Conservation (phyloP, 1,139 yeast genomes). For the Geotrichum klebahnii region DNA sequence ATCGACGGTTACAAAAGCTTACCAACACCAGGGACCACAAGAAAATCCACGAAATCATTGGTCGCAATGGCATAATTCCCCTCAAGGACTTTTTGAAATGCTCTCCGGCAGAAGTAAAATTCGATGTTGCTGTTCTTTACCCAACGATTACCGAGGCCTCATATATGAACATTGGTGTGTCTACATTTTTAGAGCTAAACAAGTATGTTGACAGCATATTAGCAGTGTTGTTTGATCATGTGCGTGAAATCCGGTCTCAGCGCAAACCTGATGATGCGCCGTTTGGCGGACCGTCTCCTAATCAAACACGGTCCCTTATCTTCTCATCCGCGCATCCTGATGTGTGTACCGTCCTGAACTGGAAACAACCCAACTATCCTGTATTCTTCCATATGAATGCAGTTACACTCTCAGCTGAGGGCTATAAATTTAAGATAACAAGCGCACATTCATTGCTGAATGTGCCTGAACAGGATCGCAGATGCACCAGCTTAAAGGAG, state of each 20-base stretch:
- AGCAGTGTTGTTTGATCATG: slow-evolving; percentile 71
- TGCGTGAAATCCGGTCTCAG: slow-evolving; percentile 39
- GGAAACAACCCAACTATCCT: slow-evolving; percentile 98
- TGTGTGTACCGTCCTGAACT: slow-evolving; percentile 85
- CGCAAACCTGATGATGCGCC: slow-evolving; percentile 21
- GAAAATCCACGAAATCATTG: slow-evolving; percentile 38
- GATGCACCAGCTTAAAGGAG: slow-evolving; percentile 54
- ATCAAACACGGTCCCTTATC: slow-evolving; percentile 56
- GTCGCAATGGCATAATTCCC: slow-evolving; percentile 47
- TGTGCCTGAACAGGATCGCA: slow-evolving; percentile 39
- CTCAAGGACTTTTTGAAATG: slow-evolving; percentile 55
- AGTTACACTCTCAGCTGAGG: slow-evolving; percentile 29
- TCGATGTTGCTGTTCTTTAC: slow-evolving; percentile 74
- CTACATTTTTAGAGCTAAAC: slow-evolving; percentile 52
- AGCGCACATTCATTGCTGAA: slow-evolving; percentile 39
- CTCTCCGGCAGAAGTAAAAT: slow-evolving; percentile 56
- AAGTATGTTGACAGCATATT: slow-evolving; percentile 70
- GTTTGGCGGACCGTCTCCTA: slow-evolving; percentile 24
- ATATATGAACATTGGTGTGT: slow-evolving; percentile 45
- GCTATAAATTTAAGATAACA: slow-evolving; percentile 34
- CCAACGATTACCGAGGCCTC: slow-evolving; percentile 70
- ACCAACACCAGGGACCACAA: slow-evolving; percentile 28
- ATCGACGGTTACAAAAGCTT: slow-evolving; percentile 3
- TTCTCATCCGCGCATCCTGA: slow-evolving; percentile 83
- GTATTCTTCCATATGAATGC: slow-evolving; percentile 74